Evolutionary conservation across 2,329 filamentous ascomycete species (phyloP).

Genomic region (Exophiala spinifera): DNA sequence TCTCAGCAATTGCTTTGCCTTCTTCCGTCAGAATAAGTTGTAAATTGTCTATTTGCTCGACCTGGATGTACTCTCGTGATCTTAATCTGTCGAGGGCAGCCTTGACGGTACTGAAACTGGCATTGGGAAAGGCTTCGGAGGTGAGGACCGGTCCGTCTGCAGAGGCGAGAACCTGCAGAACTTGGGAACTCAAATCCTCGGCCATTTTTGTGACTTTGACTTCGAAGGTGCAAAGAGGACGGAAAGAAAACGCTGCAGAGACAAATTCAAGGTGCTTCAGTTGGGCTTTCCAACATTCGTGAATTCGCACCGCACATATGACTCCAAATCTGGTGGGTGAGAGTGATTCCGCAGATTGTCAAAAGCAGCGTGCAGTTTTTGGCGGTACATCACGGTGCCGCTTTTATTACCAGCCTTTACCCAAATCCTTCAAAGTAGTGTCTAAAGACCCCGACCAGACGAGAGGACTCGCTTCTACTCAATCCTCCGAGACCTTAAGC

Average conservation of each 20-base stretch:
- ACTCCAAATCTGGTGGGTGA: slow-evolving; percentile 13
- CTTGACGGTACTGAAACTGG: slow-evolving; percentile 70
- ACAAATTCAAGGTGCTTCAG: neutral
- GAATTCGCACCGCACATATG: neutral
- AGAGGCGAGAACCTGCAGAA: slow-evolving; percentile 64
- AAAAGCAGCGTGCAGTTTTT: neutral
- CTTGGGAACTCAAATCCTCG: slow-evolving; percentile 28
- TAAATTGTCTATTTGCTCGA: slow-evolving; percentile 78
- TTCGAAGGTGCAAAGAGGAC: neutral
- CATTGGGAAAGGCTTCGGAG: slow-evolving; percentile 64
- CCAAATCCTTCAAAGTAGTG: too few relatives aligned
- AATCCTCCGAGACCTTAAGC: too few relatives aligned
- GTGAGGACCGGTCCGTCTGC: slow-evolving; percentile 63
- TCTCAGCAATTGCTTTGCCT: slow-evolving; percentile 66
- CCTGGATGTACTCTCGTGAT: slow-evolving; percentile 81
- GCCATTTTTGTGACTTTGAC: slow-evolving; percentile 22
- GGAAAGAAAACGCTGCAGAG: neutral
- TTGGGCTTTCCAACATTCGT: neutral
- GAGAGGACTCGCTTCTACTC: too few relatives aligned
- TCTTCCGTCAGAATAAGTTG: slow-evolving; percentile 73
- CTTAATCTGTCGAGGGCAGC: slow-evolving; percentile 80
- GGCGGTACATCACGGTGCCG: neutral
- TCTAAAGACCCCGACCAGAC: too few relatives aligned
- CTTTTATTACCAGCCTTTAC: neutral
- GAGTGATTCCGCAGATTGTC: slow-evolving; percentile 1